Base-by-base conservation (phyloP, 106 monocot genomes). In the Allium cepa region DNA sequence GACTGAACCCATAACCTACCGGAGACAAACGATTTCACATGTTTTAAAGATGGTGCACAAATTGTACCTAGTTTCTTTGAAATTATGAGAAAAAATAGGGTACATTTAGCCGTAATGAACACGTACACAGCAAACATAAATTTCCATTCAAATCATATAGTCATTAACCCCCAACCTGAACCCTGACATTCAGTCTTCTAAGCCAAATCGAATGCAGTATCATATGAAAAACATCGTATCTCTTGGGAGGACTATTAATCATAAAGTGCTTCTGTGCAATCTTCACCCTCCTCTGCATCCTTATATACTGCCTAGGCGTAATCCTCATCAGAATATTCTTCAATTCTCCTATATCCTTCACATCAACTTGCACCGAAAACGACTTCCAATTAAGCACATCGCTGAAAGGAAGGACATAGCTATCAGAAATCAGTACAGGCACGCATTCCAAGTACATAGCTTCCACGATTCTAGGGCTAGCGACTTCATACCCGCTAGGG, bases 401-500 rank as follows among this genome's bases (percentile, higher is more conserved):
- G 53, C 79, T 73, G 80, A 92, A 90, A 7, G 97, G 97, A 8
- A 90, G 76, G 27, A 79, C 69, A 67, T 89, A 97, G 53, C 76
- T 71, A 36, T 92, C 80, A n/a, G 76, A 83, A 55, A 97, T 84
- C 13, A 82, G 75, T 16, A 97, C 97, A 1, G 97, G 97, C 12
- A 97, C 88, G 47, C 97, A 97, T 57, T 87, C 97, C 8, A 86
- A 73, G 58, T 89, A 89, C 48, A 97, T 79, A 0, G 97, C 92
- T 74, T 96, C 96, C 10, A 89, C 87, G 9, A 97, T 66, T 49
- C 97, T 71, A 0, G 97, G 97, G 73, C 89, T 90, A 3, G 92
- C 92, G 47, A 99, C 97, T 73, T 99, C 92, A 62, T 90, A 99
- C 22, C 97, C 97, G 53, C 92, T 87, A 0, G 97, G 97, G 60